Evolutionary conservation across 495 filamentous ascomycete species (phyloP).

Genomic region (Xylaria scruposa): DNA sequence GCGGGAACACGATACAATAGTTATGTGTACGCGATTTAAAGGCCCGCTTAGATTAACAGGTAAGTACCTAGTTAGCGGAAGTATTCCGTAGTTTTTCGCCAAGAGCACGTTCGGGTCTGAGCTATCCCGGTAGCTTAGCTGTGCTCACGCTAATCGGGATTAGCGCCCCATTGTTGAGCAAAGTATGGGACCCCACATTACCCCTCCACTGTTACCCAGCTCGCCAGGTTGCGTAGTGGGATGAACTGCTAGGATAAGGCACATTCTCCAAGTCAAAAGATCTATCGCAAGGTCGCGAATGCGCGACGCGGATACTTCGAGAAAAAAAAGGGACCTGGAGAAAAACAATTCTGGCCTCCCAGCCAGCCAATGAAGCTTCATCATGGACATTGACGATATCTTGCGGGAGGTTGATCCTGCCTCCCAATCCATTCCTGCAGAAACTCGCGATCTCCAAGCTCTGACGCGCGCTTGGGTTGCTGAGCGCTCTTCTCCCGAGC

Average conservation of each 20-base stretch:
- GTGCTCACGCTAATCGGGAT: neutral
- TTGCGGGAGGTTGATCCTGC: conserved; percentile 77
- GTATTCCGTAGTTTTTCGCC: neutral
- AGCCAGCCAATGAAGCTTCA: neutral
- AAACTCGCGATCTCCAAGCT: conserved; percentile 81
- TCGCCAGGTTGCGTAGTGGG: conserved; percentile 1
- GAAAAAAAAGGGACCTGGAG: neutral
- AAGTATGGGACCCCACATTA: neutral
- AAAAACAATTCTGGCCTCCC: neutral
- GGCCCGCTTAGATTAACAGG: neutral
- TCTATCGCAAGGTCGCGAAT: neutral
- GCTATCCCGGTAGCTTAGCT: neutral
- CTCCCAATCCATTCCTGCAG: conserved; percentile 59
- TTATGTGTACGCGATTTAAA: neutral
- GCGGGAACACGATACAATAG: neutral
- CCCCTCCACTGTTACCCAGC: neutral
- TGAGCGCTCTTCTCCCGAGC: conserved; percentile 85
- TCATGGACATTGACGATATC: conserved; percentile 91
- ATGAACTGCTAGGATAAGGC: neutral
- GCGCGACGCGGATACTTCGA: neutral
- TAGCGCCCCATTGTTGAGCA: neutral
- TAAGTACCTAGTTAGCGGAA: neutral
- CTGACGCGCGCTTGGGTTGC: conserved; percentile 92
- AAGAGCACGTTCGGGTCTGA: neutral
- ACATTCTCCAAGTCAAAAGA: neutral